Percentiles rank a stretch among this genome's conserved stretches.
Evolutionary conservation across 2,329 filamentous ascomycete species (phyloP).

Genomic region (Fusarium falciforme): DNA sequence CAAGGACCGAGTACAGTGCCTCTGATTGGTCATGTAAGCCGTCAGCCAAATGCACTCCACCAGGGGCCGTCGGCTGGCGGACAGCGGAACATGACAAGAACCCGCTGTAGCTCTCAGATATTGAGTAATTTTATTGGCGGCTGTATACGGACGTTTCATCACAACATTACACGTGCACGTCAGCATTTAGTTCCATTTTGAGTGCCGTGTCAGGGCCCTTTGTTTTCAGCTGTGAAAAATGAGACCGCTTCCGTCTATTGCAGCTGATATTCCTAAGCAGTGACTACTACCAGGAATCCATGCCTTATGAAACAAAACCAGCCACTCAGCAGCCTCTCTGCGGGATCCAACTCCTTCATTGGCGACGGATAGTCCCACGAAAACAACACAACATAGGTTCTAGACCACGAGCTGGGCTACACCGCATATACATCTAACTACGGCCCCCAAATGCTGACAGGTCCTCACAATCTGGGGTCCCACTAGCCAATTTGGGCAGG

Average conservation of each 20-base stretch:
- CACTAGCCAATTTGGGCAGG: neutral
- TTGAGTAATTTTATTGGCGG: neutral
- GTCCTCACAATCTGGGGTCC: neutral
- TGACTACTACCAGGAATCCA: neutral
- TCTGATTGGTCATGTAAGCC: neutral
- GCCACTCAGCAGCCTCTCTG: neutral
- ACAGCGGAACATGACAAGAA: neutral
- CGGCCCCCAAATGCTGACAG: neutral
- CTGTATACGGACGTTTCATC: neutral
- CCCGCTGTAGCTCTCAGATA: neutral
- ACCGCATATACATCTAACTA: neutral
- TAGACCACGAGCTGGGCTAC: neutral
- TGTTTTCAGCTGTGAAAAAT: neutral
- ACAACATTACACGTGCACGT: neutral
- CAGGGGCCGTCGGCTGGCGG: neutral
- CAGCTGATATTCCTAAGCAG: neutral
- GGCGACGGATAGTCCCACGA: neutral
- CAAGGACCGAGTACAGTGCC: neutral
- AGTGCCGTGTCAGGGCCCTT: neutral
- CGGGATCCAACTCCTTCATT: neutral
- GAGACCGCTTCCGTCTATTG: neutral
- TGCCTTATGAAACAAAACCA: neutral
- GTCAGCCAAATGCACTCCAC: neutral
- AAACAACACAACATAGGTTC: neutral
- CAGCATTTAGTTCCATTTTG: neutral